Base-by-base conservation (phyloP, 192 early-diverging fungal genomes). In the Coemansia sp. region DNA sequence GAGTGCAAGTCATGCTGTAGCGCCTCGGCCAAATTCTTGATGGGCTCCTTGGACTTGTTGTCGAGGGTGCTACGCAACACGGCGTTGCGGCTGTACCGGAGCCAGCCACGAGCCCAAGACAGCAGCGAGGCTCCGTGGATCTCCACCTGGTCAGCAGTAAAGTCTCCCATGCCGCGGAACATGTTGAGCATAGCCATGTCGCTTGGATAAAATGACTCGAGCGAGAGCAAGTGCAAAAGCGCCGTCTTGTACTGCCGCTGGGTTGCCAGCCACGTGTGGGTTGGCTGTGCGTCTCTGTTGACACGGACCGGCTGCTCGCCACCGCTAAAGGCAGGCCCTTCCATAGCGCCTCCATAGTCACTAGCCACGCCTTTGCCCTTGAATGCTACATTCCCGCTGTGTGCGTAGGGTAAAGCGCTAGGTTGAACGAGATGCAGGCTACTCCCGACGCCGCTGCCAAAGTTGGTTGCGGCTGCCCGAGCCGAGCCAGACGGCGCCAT, bases 51-150 rank as follows among this genome's bases (percentile, higher is more conserved):
- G 29, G 72, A 63, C 61, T 78, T 83, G 64, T 63, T 83, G 21
- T 77, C 72, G 39, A 83, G 59, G 29, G 75, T 77, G 31, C 69
- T 66, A 29, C 80, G 74, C 24, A 83, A 33, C 35, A 83, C 80
- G 0, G 80, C 80, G 48, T 83, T 83, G 39, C 80, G 68, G 65
- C 74, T 83, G 59, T 83, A 83, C 39, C 80, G 67, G 46, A 83
- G 70, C 80, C 80, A 83, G 51, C 80, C 66, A n/a, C 80, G 80
- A 45, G 80, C 80, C 80, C 75, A 83, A n/a, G 80, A 83, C 51
- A 83, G 64, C 48, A 83, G 57, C 14, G 74, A n/a, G 2, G 75
- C 63, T 0, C 72, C 60, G 53, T 67, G 45, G 21, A 54, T 36
- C 63, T 83, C 80, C 34, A 83, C 71, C 66, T 77, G 72, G 21